phyloP scores from a whole-genome alignment of 2,329 filamentous ascomycete species.

The Aspergillus uvarum region DNA sequence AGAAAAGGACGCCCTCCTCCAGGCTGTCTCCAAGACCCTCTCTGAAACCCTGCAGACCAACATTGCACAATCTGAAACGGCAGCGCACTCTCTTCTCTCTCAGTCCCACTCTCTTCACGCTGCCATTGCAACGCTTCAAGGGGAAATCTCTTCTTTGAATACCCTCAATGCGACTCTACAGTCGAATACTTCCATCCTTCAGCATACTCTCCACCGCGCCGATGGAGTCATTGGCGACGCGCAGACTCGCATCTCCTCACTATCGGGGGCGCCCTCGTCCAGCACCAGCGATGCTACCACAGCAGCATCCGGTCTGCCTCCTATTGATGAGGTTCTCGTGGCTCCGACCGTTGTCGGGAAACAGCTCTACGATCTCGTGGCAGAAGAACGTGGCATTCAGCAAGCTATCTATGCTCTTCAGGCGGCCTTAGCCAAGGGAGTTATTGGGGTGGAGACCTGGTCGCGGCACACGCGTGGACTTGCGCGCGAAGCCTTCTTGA shows the following conservation, averaged over 20 bases:
- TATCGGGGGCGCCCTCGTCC: conserved; percentile 20
- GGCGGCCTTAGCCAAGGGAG: conserved; percentile 45
- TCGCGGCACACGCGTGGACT: conserved; percentile 48
- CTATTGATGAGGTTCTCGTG: conserved; percentile 88
- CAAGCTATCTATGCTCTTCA: conserved; percentile 74
- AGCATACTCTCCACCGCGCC: conserved; percentile 73
- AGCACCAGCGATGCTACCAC: conserved; percentile 33
- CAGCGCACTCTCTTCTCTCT: conserved; percentile 71
- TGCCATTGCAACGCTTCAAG: conserved; percentile 68
- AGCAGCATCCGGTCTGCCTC: conserved; percentile 55
- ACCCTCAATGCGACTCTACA: conserved; percentile 69
- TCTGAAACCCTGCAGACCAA: conserved; percentile 67
- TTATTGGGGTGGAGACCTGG: conserved; percentile 49
- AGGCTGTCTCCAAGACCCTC: conserved; percentile 70
- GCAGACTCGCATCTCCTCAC: conserved; percentile 52
- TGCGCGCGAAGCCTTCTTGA: conserved; percentile 50
- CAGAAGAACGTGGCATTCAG: conserved; percentile 81
- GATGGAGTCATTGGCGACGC: conserved; percentile 74
- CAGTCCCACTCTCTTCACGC: conserved; percentile 75
- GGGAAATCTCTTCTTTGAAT: conserved; percentile 70
- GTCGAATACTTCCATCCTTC: conserved; percentile 76
- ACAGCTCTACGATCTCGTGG: conserved; percentile 84
- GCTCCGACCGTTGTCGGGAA: conserved; percentile 89
- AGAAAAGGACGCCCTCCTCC: conserved; percentile 84
- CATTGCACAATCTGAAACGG: conserved; percentile 69